Percentiles rank a stretch among this genome's conserved stretches.
phyloP scores from a whole-genome alignment of 371 early-diverging fungal species.

The Gilbertella persicaria region DNA sequence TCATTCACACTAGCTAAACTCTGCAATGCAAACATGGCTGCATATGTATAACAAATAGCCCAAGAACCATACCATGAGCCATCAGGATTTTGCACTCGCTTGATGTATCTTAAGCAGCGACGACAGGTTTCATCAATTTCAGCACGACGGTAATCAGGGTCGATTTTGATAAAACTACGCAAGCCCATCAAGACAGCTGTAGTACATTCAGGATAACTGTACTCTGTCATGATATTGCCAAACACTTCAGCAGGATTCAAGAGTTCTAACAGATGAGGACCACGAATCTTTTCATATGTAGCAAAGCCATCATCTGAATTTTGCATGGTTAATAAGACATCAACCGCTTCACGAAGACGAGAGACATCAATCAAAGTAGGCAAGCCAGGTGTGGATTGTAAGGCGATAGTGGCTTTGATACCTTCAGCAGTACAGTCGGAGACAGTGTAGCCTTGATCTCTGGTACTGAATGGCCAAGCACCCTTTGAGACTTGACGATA shows the following conservation, averaged over 20 bases:
- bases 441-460: conserved; percentile 93
- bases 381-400: conserved; percentile 66
- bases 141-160: conserved; percentile 78
- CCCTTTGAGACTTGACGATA: conserved; percentile 87
- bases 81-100: conserved; percentile 72
- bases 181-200: conserved; percentile 90
- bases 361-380: conserved; percentile 48
- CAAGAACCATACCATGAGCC: conserved; percentile 96
- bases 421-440: conserved; percentile 98
- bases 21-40: conserved; percentile 93
- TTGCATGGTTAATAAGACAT: conserved; percentile 91
- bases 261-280: conserved; percentile 75
- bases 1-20: conserved; percentile 84
- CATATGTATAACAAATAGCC: conserved; percentile 98
- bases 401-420: conserved; percentile 75
- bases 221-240: conserved; percentile 96
- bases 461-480: conserved; percentile 97
- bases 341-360: conserved; percentile 84
- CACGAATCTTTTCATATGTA: conserved; percentile 86
- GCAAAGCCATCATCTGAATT: conserved; percentile 92
- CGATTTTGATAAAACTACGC: conserved; percentile 71
- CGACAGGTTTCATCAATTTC: conserved; percentile 77
- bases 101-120: conserved; percentile 74
- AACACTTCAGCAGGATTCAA: conserved; percentile 97
- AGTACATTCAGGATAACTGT: conserved; percentile 96